A percentile compares a stretch with the other conserved stretches of the same genome.
These are phyloP conservation scores for Lasiosphaeriaceae sp. DNA, from an alignment of 495 filamentous ascomycete genomes.

Conservation along the genomic window DNA sequence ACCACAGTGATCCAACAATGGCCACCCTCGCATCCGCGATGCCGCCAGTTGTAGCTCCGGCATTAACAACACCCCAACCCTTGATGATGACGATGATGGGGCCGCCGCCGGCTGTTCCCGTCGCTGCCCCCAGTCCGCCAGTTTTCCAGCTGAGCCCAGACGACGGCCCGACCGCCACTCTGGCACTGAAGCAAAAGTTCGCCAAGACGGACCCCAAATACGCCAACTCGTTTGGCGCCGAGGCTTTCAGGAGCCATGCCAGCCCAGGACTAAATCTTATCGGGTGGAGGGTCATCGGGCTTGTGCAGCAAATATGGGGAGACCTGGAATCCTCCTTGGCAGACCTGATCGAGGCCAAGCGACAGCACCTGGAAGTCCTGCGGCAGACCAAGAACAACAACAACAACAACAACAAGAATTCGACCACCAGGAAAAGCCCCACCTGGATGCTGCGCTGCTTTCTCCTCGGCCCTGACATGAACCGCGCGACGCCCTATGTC, in stretches of 20 bases:
- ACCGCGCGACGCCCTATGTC: neutral
- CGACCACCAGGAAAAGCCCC: neutral
- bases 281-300: neutral
- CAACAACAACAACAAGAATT: too few species aligned
- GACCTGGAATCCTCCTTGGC: neutral
- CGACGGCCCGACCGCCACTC: neutral
- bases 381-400: neutral
- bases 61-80: too few species aligned
- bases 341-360: neutral
- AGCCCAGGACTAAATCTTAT: neutral
- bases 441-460: neutral
- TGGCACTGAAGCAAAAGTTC: neutral
- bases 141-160: neutral
- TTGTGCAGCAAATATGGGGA: neutral
- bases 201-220: neutral
- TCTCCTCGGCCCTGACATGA: neutral
- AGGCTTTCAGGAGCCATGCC: neutral
- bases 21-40: too few species aligned
- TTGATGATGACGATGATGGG: too few species aligned
- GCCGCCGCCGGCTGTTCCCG: neutral
- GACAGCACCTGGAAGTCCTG: neutral
- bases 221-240: neutral
- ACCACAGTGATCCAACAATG: neutral
- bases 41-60: too few species aligned
- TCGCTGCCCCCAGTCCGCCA: too few species aligned